phyloP scores from a whole-genome alignment of 1,139 yeast genomes.

The Kodamaea ohmeri region DNA sequence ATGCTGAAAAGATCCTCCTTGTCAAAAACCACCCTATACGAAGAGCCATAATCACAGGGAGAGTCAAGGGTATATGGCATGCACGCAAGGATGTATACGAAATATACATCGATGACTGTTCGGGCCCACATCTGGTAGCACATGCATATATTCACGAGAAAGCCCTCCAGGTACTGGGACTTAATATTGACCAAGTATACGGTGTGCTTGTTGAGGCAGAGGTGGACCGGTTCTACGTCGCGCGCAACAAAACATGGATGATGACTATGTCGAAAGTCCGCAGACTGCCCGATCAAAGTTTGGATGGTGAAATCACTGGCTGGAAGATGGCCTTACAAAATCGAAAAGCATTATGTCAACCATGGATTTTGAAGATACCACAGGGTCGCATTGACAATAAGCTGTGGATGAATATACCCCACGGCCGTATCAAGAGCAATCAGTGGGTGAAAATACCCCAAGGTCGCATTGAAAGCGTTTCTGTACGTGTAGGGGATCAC shows the following conservation, averaged over 20 bases:
- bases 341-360: conserved; percentile 19
- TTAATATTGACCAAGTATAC: conserved; percentile 9
- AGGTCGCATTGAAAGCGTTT: no score
- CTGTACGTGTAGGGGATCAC: no score
- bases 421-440: no score
- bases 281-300: conserved; percentile 11
- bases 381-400: no score
- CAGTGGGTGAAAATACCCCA: no score
- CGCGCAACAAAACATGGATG: conserved; percentile 2
- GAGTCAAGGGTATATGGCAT: conserved; percentile 18
- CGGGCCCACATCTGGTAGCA: conserved; percentile 19
- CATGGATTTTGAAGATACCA: conserved; percentile 27
- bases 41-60: conserved; percentile 28
- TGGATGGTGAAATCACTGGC: conserved; percentile 25
- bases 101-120: conserved; percentile 24
- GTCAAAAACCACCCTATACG: conserved; percentile 37
- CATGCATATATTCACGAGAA: conserved; percentile 13
- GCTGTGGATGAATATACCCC: no score
- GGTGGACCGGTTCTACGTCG: conserved; percentile 9
- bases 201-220: conserved; percentile 14
- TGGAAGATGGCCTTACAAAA: conserved; percentile 30
- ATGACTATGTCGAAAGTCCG: conserved; percentile 7
- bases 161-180: conserved; percentile 15
- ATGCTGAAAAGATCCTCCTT: conserved; percentile 15
- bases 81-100: not conserved